These are phyloP conservation scores for Volvox reticuliferus DNA, from an alignment of 139 green algal genomes.

Conservation along the genomic window DNA sequence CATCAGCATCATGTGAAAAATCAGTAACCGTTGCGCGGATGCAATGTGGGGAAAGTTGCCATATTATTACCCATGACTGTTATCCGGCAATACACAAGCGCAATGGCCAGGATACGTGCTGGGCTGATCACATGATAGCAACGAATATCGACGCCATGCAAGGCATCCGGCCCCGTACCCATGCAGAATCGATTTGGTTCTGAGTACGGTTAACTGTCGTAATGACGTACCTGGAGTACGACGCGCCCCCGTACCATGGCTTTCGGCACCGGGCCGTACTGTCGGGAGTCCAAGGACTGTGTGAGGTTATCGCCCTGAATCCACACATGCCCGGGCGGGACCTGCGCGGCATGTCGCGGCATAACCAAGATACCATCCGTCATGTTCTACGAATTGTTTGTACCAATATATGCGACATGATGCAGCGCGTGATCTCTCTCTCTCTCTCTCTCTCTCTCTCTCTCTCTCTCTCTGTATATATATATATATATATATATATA, in stretches of 20 bases:
- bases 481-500: too few relatives aligned
- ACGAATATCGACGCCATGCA: neutral
- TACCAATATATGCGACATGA: too few relatives aligned
- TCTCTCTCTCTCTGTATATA: too few relatives aligned
- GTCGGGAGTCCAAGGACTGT: slow-evolving; percentile 66
- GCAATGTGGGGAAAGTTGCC: too few relatives aligned
- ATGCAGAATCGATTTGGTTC: neutral
- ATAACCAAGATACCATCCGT: too few relatives aligned
- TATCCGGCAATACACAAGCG: too few relatives aligned
- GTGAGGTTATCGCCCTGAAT: slow-evolving; percentile 71
- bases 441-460: too few relatives aligned
- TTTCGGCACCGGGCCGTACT: slow-evolving; percentile 73
- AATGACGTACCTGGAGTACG: slow-evolving; percentile 51
- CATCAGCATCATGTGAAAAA: neutral
- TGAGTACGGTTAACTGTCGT: neutral
- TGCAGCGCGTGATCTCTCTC: too few relatives aligned
- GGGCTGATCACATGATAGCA: neutral
- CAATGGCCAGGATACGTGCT: too few relatives aligned
- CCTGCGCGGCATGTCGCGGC: slow-evolving; percentile 27
- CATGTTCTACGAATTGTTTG: too few relatives aligned
- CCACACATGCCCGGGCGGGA: slow-evolving; percentile 72
- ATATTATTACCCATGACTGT: too few relatives aligned
- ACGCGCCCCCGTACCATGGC: slow-evolving; percentile 62
- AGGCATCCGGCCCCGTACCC: neutral
- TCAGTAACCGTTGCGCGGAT: too few relatives aligned